Base-by-base conservation (phyloP, 805 yeast genomes). In the Kodamaea neixiangensis region DNA sequence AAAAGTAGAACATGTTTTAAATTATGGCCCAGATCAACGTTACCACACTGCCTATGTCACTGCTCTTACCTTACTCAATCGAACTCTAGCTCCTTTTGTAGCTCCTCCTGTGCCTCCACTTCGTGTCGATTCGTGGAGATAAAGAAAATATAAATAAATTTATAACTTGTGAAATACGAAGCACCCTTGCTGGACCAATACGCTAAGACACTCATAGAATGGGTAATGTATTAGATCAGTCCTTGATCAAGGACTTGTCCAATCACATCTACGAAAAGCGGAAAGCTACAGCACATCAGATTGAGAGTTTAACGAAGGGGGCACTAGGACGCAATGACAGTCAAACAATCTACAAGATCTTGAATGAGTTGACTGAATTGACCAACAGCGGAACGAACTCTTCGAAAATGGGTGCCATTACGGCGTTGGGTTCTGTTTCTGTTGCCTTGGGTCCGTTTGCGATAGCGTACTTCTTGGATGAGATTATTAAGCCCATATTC, bases 351-450 rank as follows among this genome's bases (percentile, higher is more conserved):
- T 78, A 78, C 48, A 72, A 69, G 41, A 81, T 85, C 49, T 87
- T 93, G 40, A 85, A 81, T 52, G 96, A 91, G 62, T 73, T 94
- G 50, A 89, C 72, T 81, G 97, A 38, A 80, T 87, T 50, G 88
- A 92, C 74, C 85, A 66, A 64, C 46, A 89, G 69, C 83, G 97
- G 47, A 78, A 87, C 77, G 38, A 72, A 70, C 45, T 89, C 96
- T 5, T 75, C 75, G 14, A 80, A 97, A 59, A 92, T 91, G 75
- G 99, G 99, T 14, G 97, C 98, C 0, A 77, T 93, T 39, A 93
- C 96, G 57, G 98, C 98, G 0, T 73, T 94, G 15, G 99, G 98
- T 4, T 96, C 97, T 10, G 94, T 91, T 3, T 91, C 97, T 0
- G 92, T 94, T 50, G 98, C 98, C 0, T 70, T 94, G 25, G 97